A percentile compares a stretch with the other conserved stretches of the same genome.
Evolutionary conservation across 345 rosid genomes (phyloP).

Genomic region (Mangifera indica): DNA sequence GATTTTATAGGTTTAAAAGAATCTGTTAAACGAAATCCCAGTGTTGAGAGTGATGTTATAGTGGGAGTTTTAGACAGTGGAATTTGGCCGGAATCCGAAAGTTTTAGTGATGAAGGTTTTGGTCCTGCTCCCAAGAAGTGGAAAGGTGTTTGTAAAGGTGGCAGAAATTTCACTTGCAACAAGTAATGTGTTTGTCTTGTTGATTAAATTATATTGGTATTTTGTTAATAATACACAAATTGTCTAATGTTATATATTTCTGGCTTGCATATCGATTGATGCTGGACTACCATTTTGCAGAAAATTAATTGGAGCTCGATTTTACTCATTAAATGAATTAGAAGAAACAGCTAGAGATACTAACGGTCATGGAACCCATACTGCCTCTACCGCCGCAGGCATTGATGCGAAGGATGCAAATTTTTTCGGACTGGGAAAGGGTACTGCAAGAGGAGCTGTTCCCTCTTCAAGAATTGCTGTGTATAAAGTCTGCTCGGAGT

Average conservation of each 20-base stretch:
- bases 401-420: slow-evolving; percentile 33
- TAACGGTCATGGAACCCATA: slow-evolving; percentile 49
- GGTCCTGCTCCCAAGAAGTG: slow-evolving; percentile 50
- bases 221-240: too few species aligned
- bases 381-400: slow-evolving; percentile 72
- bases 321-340: slow-evolving; percentile 15
- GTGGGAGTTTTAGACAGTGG: slow-evolving; percentile 44
- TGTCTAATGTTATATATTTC: too few species aligned
- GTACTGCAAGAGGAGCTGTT: slow-evolving; percentile 60
- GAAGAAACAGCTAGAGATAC: slow-evolving; percentile 27
- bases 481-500: slow-evolving; percentile 30
- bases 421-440: slow-evolving; percentile 48
- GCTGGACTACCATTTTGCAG: slow-evolving; percentile 15
- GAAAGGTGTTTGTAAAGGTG: slow-evolving; percentile 48
- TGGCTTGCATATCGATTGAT: too few species aligned
- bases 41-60: slow-evolving; percentile 27
- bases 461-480: slow-evolving; percentile 58
- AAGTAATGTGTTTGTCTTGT: slow-evolving; percentile 27
- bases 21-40: not conserved
- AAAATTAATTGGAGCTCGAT: slow-evolving; percentile 46
- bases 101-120: slow-evolving; percentile 47
- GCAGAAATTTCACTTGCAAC: slow-evolving; percentile 49
- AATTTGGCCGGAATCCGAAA: slow-evolving; percentile 46
- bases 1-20: slow-evolving; percentile 41
- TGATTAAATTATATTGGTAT: not conserved